These are phyloP conservation scores for Pseudogymnoascus sp. DNA, from an alignment of 2,329 filamentous ascomycete species.

Conservation along the genomic window DNA sequence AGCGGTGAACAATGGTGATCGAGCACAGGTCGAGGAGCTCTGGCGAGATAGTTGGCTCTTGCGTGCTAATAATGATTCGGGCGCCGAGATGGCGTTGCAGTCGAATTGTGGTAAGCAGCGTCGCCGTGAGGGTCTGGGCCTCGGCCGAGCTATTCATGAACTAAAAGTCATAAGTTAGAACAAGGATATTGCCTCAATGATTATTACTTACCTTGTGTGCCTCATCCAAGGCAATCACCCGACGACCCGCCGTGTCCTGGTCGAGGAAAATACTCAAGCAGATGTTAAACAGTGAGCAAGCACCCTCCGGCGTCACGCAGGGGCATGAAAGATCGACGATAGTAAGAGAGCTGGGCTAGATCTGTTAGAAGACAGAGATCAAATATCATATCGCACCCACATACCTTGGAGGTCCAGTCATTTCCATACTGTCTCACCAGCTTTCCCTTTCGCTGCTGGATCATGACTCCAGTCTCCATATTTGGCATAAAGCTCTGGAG, in stretches of 20 bases:
- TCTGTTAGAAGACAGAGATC: neutral
- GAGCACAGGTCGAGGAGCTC: conserved; percentile 62
- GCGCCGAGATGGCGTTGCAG: conserved; percentile 61
- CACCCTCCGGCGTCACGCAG: conserved; percentile 56
- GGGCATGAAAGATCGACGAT: conserved; percentile 68
- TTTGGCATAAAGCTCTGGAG: conserved; percentile 54
- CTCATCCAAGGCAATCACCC: conserved; percentile 64
- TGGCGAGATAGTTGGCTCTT: conserved; percentile 65
- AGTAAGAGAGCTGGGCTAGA: conserved; percentile 43
- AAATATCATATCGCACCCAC: neutral
- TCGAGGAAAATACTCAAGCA: conserved; percentile 59
- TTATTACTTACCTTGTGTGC: conserved; percentile 54
- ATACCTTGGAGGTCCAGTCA: conserved; percentile 21
- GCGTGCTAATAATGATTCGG: conserved; percentile 63
- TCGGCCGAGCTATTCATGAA: conserved; percentile 54
- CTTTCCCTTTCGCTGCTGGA: neutral
- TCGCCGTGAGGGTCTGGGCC: conserved; percentile 49
- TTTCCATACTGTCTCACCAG: conserved; percentile 10
- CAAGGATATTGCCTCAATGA: neutral
- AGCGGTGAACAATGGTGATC: conserved; percentile 64
- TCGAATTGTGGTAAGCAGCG: conserved; percentile 54
- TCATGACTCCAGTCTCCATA: conserved; percentile 10
- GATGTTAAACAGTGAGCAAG: conserved; percentile 66
- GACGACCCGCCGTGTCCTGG: conserved; percentile 38
- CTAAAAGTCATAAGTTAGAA: conserved; percentile 21